Conservation (phyloP, 2,329 filamentous ascomycete species). For the Fusarium armeniacum region DNA sequence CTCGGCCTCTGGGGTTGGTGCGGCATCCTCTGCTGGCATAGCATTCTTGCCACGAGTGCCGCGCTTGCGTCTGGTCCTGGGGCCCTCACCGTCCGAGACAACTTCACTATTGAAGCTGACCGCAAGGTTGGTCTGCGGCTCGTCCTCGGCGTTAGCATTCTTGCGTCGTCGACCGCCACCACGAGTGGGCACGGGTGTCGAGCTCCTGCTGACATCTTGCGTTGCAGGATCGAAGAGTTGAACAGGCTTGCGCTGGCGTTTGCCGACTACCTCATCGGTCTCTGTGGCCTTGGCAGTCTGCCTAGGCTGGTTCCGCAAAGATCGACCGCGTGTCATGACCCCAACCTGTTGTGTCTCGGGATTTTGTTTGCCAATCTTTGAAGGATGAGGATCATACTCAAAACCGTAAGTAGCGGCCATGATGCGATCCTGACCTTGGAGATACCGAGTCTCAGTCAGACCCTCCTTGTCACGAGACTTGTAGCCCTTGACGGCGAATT, state of each 20-base stretch:
- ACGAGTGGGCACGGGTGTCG: constrained; percentile 61
- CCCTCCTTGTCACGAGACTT: constrained; percentile 62
- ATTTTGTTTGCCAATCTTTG: constrained; percentile 71
- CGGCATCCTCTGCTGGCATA: constrained; percentile 46
- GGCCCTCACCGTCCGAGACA: constrained; percentile 52
- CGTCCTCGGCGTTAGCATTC: constrained; percentile 51
- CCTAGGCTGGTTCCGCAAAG: constrained; percentile 69
- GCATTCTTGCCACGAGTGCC: constrained; percentile 48
- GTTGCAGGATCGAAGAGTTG: constrained; percentile 65
- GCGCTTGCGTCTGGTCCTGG: constrained; percentile 53
- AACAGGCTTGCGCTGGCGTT: constrained; percentile 67
- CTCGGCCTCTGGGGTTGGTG: constrained; percentile 38
- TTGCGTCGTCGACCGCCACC: constrained; percentile 52
- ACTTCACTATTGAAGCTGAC: constrained; percentile 55
- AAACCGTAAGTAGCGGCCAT: constrained; percentile 73
- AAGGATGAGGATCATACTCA: constrained; percentile 70
- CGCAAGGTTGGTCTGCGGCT: constrained; percentile 47
- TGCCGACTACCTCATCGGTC: constrained; percentile 65
- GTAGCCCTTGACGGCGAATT: constrained; percentile 69
- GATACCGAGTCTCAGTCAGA: constrained; percentile 61
- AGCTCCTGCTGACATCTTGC: constrained; percentile 65
- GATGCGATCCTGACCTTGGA: constrained; percentile 68
- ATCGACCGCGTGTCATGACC: constrained; percentile 65
- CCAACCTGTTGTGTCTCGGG: constrained; percentile 67
- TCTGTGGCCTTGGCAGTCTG: constrained; percentile 72